These are phyloP conservation scores for Pseudocercospora pini-densiflorae DNA, from an alignment of 2,329 filamentous ascomycete genomes.

Conservation along the genomic window DNA sequence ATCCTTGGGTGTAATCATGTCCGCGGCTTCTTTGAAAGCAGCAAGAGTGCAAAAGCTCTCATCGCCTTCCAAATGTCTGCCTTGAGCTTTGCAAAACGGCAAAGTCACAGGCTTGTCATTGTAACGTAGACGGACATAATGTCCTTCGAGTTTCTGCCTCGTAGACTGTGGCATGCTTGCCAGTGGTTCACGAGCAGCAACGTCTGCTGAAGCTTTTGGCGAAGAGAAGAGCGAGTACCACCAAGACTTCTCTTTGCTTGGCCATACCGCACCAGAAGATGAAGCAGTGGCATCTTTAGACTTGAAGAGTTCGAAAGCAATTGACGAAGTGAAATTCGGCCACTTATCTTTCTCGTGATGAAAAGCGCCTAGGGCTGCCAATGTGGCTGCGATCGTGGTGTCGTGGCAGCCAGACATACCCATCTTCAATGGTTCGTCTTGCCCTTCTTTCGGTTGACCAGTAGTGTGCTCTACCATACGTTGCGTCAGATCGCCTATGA, in stretches of 20 bases:
- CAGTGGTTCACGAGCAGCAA: slow-evolving; percentile 57
- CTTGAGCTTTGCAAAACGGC: slow-evolving; percentile 75
- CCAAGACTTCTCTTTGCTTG: slow-evolving; percentile 33
- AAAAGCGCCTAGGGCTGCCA: slow-evolving; percentile 81
- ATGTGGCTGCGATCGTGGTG: slow-evolving; percentile 81
- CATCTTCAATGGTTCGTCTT: slow-evolving; percentile 66
- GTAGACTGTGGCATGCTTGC: slow-evolving; percentile 62
- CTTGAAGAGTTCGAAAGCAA: slow-evolving; percentile 88
- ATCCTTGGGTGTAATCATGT: slow-evolving; percentile 82
- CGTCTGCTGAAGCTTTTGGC: slow-evolving; percentile 12
- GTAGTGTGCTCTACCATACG: slow-evolving; percentile 52
- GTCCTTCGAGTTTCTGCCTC: slow-evolving; percentile 66
- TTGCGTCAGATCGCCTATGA: slow-evolving; percentile 79
- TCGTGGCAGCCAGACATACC: slow-evolving; percentile 88
- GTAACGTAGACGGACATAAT: slow-evolving; percentile 89
- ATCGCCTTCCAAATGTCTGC: slow-evolving; percentile 85
- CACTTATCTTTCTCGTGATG: slow-evolving; percentile 67
- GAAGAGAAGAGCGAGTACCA: slow-evolving; percentile 35
- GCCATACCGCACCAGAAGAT: slow-evolving; percentile 19
- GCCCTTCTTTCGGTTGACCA: slow-evolving; percentile 43
- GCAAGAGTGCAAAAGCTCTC: slow-evolving; percentile 89
- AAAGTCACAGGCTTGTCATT: slow-evolving; percentile 84
- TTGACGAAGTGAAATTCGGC: slow-evolving; percentile 92
- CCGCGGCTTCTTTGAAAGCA: slow-evolving; percentile 90
- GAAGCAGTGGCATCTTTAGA: slow-evolving; percentile 45